A percentile compares a stretch with the other conserved stretches of the same genome.
These are phyloP conservation scores for Letharia columbiana DNA, from an alignment of 495 filamentous ascomycete genomes.

Conservation along the genomic window DNA sequence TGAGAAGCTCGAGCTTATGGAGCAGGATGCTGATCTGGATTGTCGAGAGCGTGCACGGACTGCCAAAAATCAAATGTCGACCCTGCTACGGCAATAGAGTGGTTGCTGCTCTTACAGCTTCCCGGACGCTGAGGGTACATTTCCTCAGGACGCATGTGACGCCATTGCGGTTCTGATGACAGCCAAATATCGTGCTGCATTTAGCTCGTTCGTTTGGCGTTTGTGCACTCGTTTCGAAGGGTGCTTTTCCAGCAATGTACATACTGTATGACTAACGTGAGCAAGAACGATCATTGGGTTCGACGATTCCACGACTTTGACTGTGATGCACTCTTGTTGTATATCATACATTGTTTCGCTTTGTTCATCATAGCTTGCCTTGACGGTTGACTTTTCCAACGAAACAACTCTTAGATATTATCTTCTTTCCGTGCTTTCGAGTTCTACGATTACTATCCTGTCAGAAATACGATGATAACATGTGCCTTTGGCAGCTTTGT, in stretches of 20 bases:
- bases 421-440: too few relatives aligned
- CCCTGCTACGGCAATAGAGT: neutral
- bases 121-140: neutral
- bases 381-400: neutral
- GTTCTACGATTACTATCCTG: too few relatives aligned
- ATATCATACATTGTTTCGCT: neutral
- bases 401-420: neutral
- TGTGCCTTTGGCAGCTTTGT: neutral
- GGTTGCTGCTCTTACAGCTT: constrained; percentile 1
- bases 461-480: too few relatives aligned
- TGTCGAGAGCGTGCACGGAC: constrained; percentile 75
- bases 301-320: too few relatives aligned
- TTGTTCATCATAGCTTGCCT: neutral
- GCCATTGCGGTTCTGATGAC: neutral
- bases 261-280: neutral
- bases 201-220: neutral
- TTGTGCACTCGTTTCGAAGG: neutral
- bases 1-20: constrained; percentile 53
- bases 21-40: constrained; percentile 71
- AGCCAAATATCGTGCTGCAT: neutral
- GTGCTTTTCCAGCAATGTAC: neutral
- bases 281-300: neutral
- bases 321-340: neutral
- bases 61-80: constrained; percentile 56
- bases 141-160: neutral